Conservation (phyloP, 108 stramenopile genomes). For the Nannochloropsis oceanica region DNA sequence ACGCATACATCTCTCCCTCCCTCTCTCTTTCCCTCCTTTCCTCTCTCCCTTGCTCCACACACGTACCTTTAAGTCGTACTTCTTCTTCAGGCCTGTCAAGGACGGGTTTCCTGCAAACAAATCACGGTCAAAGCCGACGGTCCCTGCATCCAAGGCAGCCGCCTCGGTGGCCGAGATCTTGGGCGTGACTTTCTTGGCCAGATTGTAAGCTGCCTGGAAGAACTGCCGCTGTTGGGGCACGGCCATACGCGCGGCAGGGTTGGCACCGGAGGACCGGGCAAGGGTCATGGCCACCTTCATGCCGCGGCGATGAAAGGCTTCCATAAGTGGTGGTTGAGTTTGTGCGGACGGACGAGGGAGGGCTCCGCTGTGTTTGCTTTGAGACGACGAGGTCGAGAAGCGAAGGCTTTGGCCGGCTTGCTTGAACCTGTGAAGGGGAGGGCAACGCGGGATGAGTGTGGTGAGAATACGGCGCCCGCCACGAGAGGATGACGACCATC, state of each 20-base stretch:
- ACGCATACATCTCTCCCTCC: not conserved
- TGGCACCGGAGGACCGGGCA: not conserved
- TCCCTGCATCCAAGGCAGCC: slow-evolving; percentile 86
- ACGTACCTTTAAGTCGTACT: slow-evolving; percentile 45
- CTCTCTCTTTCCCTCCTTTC: slow-evolving; percentile 52
- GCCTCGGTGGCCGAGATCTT: slow-evolving; percentile 83
- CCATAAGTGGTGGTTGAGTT: not conserved
- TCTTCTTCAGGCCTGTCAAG: slow-evolving; percentile 66
- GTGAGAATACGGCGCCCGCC: too few relatives aligned
- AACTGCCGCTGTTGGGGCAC: slow-evolving; percentile 3
- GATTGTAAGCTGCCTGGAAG: slow-evolving; percentile 34
- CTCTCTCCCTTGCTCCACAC: slow-evolving; percentile 7
- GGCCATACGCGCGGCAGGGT: not conserved
- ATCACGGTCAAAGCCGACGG: slow-evolving; percentile 92
- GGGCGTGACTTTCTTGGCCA: slow-evolving; percentile 62
- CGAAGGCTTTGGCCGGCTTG: not conserved
- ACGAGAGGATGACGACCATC: too few relatives aligned
- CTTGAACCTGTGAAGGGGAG: not conserved
- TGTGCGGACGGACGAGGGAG: not conserved
- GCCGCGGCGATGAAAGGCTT: not conserved
- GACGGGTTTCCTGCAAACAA: slow-evolving; percentile 79
- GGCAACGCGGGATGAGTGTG: too few relatives aligned
- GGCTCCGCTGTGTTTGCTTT: not conserved
- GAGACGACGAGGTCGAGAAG: not conserved
- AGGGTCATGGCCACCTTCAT: not conserved